phyloP scores from a whole-genome alignment of 345 rosid genomes.

The Populus nigra region DNA sequence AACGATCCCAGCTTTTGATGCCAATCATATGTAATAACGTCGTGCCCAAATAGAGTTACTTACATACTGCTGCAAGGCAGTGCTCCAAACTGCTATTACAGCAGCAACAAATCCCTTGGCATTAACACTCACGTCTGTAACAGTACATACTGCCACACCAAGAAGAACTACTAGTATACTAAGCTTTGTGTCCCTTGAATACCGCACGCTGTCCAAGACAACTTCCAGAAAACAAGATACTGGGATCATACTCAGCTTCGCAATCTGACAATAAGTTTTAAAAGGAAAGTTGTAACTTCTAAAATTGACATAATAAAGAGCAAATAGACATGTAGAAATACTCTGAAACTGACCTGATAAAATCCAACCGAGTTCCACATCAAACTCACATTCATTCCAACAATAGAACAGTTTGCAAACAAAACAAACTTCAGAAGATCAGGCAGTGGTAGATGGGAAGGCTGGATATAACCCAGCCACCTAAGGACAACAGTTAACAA shows the following conservation, averaged over 20 bases:
- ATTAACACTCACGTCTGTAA: slow-evolving; percentile 97
- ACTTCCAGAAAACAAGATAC: slow-evolving; percentile 95
- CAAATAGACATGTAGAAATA: not conserved
- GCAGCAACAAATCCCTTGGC: slow-evolving; percentile 89
- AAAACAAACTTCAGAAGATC: slow-evolving; percentile 83
- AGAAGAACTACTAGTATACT: slow-evolving; percentile 86
- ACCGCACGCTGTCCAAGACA: slow-evolving; percentile 82
- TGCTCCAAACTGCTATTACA: slow-evolving; percentile 94
- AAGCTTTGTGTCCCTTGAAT: slow-evolving; percentile 95
- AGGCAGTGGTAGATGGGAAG: slow-evolving; percentile 67
- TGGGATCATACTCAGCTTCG: slow-evolving; percentile 98
- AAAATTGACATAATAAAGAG: slow-evolving; percentile 4
- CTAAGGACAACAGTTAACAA: slow-evolving; percentile 64
- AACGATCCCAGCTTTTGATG: not conserved
- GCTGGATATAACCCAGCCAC: slow-evolving; percentile 84
- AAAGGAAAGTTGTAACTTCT: slow-evolving; percentile 5
- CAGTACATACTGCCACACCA: slow-evolving; percentile 98
- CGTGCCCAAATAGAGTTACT: slow-evolving; percentile 29
- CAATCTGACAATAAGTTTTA: slow-evolving; percentile 56
- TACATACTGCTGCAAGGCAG: slow-evolving; percentile 95
- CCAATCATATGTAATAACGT: slow-evolving; percentile 1
- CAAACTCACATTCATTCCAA: slow-evolving; percentile 98
- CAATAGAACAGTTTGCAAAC: slow-evolving; percentile 94
- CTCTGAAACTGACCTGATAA: slow-evolving; percentile 65
- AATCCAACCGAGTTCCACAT: slow-evolving; percentile 99